Evolutionary conservation across 2,329 filamentous ascomycete species (phyloP).

Genomic region (Graphiopsis chlorocephala): DNA sequence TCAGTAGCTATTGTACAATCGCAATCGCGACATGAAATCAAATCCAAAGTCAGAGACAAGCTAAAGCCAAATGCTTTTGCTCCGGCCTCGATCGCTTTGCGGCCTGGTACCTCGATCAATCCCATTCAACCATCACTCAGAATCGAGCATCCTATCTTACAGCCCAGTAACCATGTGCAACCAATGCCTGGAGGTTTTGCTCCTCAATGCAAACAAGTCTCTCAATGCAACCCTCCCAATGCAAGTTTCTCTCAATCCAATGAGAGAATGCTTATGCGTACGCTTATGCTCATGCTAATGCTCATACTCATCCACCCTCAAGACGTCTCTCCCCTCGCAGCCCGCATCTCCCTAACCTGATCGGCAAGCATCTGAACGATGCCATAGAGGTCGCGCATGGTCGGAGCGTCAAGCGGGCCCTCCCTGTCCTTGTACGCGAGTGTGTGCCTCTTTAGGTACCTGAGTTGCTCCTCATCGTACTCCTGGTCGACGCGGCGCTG

Average conservation of each 20-base stretch:
- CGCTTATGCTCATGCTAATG: not conserved
- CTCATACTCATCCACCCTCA: not conserved
- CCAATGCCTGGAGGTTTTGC: not conserved
- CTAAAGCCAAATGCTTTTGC: not conserved
- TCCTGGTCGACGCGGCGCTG: constrained; percentile 4
- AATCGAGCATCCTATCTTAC: not conserved
- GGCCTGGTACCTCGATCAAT: no score
- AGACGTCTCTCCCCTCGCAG: not conserved
- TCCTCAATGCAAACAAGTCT: not conserved
- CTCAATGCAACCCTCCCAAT: no score
- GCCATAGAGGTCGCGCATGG: not conserved
- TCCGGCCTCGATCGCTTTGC: no score
- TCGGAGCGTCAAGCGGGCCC: no score
- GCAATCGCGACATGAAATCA: not conserved
- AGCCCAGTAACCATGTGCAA: not conserved
- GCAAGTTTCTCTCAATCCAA: no score
- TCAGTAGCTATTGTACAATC: not conserved
- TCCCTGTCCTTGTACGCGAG: not conserved
- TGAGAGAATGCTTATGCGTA: not conserved
- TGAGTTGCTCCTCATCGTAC: not conserved
- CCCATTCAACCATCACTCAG: not conserved
- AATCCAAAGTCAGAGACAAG: not conserved
- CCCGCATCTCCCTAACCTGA: not conserved
- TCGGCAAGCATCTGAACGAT: not conserved
- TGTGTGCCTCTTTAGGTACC: not conserved